Conservation (phyloP, 1,284 basidiomycete species). For the Wallemia hederae region DNA sequence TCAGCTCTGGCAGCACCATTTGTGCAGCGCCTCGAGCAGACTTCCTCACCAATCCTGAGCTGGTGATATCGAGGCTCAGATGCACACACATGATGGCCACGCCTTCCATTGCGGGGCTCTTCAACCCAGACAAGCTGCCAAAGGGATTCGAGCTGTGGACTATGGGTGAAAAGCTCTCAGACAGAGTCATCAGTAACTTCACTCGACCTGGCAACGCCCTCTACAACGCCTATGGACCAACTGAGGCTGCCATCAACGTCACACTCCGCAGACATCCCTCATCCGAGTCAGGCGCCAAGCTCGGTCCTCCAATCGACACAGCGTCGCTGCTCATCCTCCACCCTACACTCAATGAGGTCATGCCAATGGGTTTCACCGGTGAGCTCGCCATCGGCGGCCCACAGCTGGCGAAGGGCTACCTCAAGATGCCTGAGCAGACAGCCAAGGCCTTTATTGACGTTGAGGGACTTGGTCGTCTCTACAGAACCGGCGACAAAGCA, state of each 20-base stretch:
- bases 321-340: slow-evolving; percentile 10
- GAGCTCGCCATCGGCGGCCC: slow-evolving; percentile 13
- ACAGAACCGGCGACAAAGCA: slow-evolving; percentile 13
- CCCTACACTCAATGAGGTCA: slow-evolving; percentile 5
- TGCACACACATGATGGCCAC: slow-evolving; percentile 14
- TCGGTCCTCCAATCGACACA: slow-evolving; percentile 11
- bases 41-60: slow-evolving; percentile 11
- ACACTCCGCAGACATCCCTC: slow-evolving; percentile 11
- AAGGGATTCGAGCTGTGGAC: slow-evolving; percentile 14
- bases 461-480: slow-evolving; percentile 10
- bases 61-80: slow-evolving; percentile 9
- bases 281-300: slow-evolving; percentile 8
- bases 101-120: slow-evolving; percentile 11
- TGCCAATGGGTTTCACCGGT: slow-evolving; percentile 9
- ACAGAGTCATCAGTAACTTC: slow-evolving; percentile 12
- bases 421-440: slow-evolving; percentile 10
- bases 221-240: slow-evolving; percentile 15
- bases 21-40: slow-evolving; percentile 11
- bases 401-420: slow-evolving; percentile 13
- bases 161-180: slow-evolving; percentile 13
- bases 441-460: slow-evolving; percentile 10
- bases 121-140: slow-evolving; percentile 10
- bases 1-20: slow-evolving; percentile 12
- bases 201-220: slow-evolving; percentile 9
- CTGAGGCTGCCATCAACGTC: slow-evolving; percentile 14